Evolutionary conservation across 2,329 filamentous ascomycete genomes (phyloP), one percentile per base, ranked within the genome.

Genomic region (Apiospora pterosperma): DNA sequence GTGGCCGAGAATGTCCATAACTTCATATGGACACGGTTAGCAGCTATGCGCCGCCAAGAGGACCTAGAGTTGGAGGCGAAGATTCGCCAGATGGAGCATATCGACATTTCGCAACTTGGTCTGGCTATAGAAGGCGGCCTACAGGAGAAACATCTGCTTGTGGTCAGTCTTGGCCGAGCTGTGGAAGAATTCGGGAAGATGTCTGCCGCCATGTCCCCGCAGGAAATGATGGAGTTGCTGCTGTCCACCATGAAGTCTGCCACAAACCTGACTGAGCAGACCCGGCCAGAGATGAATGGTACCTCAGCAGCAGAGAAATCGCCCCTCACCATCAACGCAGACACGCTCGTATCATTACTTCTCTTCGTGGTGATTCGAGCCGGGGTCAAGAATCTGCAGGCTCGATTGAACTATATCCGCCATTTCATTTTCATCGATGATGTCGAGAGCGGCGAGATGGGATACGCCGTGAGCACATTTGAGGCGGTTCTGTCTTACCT

Each of bases 401-500:
- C 96, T 3, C 87, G 95, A 23, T 81, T 99, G 59, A 84, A 91
- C n/a, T 99, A 98, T 75, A 97, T 98, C 84, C 91, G 95, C 52
- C 93, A 97, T 73, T 99, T 97, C 74, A 96, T 97, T 69, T 99
- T 97, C 77, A 94, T 97, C 61, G 96, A 98, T 71, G 96, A 99
- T 78, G 93, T 99, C 10, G 96, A 99, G 69, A 96, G 89, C 67
- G 96, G 96, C 60, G 96, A 99, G 78, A 90, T 96, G 82, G 96
- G 96, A 10, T 99, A 99, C 77, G 94, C 95, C 0, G 78, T 99
- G 61, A 98, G 95, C 77, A 99, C 96, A 0, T 92, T 98, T 66
- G 96, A 99, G 76, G 96, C 93, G 7, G 96, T 99, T 0, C 78
- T 99, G 38, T 89, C 92, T 1, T 98, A 99, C 75, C 85, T 99